A percentile compares a stretch with the other conserved stretches of the same genome.
Evolutionary conservation across 345 rosid genomes (phyloP).

Genomic region (Citrus australasica): DNA sequence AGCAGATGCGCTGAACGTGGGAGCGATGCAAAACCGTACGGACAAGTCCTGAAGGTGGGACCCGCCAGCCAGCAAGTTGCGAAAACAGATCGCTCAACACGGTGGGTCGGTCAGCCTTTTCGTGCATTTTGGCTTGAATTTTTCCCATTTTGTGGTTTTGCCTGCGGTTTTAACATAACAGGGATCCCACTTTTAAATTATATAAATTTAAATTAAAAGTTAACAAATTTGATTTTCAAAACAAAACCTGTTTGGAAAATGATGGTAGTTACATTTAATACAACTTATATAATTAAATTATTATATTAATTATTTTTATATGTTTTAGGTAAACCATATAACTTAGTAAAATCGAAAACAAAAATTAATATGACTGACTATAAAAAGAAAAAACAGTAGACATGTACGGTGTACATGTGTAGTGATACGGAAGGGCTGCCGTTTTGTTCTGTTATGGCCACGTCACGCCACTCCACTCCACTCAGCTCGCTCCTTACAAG

Average conservation of each 20-base stretch:
- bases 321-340: too few species aligned
- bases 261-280: too few species aligned
- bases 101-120: slow-evolving; percentile 13
- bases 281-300: too few species aligned
- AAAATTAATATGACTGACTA: not conserved
- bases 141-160: not conserved
- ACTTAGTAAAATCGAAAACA: too few species aligned
- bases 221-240: too few species aligned
- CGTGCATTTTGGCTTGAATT: not conserved
- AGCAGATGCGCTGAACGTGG: not conserved
- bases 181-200: slow-evolving; percentile 6
- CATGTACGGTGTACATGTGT: slow-evolving; percentile 20
- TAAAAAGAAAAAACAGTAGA: not conserved
- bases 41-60: slow-evolving; percentile 13
- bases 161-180: not conserved
- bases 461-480: not conserved
- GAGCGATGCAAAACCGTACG: slow-evolving; percentile 24
- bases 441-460: not conserved
- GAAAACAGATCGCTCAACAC: slow-evolving; percentile 13
- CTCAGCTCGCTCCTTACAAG: slow-evolving; percentile 30
- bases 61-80: slow-evolving; percentile 23
- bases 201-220: not conserved
- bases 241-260: too few species aligned
- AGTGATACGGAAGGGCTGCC: slow-evolving; percentile 19
- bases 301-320: too few species aligned